These are phyloP conservation scores for Geoglossum glabrum DNA, from an alignment of 495 filamentous ascomycete genomes.

Conservation along the genomic window DNA sequence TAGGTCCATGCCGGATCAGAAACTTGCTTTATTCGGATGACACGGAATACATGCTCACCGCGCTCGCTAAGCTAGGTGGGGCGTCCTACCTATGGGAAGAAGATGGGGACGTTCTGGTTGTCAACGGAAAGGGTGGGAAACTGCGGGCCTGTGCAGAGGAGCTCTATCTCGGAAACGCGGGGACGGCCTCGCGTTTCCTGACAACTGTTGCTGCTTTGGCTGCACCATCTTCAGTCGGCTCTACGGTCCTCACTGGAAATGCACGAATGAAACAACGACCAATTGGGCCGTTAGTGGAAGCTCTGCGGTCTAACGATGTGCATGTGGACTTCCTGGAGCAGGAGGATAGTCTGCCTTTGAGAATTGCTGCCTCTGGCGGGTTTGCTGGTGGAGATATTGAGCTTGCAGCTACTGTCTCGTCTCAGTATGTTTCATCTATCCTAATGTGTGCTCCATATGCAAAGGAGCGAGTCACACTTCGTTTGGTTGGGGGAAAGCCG, in stretches of 20 bases:
- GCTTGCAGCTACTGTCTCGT: slow-evolving; percentile 82
- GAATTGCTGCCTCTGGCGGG: slow-evolving; percentile 62
- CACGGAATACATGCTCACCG: slow-evolving; percentile 89
- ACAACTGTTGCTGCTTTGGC: slow-evolving; percentile 83
- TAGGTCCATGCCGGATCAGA: slow-evolving; percentile 67
- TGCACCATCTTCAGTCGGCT: slow-evolving; percentile 35
- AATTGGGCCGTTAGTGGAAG: slow-evolving; percentile 85
- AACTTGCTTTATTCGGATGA: slow-evolving; percentile 94
- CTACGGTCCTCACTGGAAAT: slow-evolving; percentile 80
- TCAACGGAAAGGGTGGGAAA: slow-evolving; percentile 74
- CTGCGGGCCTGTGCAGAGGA: slow-evolving; percentile 54
- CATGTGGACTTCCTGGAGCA: slow-evolving; percentile 65
- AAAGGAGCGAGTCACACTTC: slow-evolving; percentile 77
- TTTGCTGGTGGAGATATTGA: slow-evolving; percentile 85
- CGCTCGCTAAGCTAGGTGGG: slow-evolving; percentile 61
- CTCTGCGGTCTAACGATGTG: slow-evolving; percentile 66
- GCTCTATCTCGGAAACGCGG: slow-evolving; percentile 89
- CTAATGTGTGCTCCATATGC: slow-evolving; percentile 96
- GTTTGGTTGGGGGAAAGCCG: slow-evolving; percentile 78
- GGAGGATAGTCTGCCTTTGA: slow-evolving; percentile 60
- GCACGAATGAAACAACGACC: slow-evolving; percentile 90
- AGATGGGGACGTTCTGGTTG: slow-evolving; percentile 70
- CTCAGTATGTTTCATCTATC: slow-evolving; percentile 91
- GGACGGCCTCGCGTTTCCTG: slow-evolving; percentile 87
- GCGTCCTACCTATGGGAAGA: slow-evolving; percentile 92